Evolutionary conservation across 305 asterid species (phyloP).

Genomic region (Euphrasia arctica): DNA sequence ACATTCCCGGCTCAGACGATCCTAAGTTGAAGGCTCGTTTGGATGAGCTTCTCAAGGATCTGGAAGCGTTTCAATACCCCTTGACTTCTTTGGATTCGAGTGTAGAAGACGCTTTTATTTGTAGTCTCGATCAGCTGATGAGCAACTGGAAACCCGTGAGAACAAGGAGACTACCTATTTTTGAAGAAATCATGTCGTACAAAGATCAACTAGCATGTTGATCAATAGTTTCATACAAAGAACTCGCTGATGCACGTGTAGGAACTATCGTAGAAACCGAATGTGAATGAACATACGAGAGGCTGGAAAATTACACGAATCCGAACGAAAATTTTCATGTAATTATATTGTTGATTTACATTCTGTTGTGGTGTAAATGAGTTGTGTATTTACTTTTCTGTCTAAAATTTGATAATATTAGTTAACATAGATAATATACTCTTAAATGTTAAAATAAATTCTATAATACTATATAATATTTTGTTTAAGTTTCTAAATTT

Average conservation of each 20-base stretch:
- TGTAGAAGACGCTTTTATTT: constrained; percentile 52
- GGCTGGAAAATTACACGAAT: background rate
- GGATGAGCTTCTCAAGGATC: constrained; percentile 50
- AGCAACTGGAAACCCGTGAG: constrained; percentile 58
- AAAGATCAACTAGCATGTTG: constrained; percentile 90
- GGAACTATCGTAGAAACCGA: background rate
- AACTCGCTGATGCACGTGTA: background rate
- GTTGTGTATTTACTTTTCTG: no score
- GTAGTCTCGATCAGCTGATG: constrained; percentile 68
- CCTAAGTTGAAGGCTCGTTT: constrained; percentile 50
- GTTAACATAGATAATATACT: no score
- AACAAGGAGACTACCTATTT: constrained; percentile 78
- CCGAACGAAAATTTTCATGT: background rate
- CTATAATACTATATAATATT: no score
- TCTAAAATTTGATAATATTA: no score
- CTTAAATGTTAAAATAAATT: no score
- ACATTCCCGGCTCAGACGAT: constrained; percentile 57
- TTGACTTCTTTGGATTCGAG: constrained; percentile 23
- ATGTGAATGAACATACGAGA: background rate
- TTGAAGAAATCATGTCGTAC: constrained; percentile 69
- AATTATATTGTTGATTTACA: no score
- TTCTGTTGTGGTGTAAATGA: no score
- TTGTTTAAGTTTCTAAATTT: no score
- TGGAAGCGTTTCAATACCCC: constrained; percentile 31
- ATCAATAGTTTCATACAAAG: constrained; percentile 1